phyloP scores from a whole-genome alignment of 768 basidiomycete species.

The Suillus discolor region DNA sequence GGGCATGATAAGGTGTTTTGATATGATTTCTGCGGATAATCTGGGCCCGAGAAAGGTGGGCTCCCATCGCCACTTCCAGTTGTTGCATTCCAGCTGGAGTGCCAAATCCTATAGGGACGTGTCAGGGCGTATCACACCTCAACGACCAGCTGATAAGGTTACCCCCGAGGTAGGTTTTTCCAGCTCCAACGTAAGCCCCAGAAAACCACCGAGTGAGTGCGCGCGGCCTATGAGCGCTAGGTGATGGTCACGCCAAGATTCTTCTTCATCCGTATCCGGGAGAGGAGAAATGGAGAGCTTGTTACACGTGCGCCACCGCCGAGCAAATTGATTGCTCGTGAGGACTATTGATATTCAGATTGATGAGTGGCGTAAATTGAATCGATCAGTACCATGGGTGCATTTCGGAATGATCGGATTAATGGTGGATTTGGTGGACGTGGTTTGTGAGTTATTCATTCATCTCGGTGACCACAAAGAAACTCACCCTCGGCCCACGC shows the following conservation, averaged over 20 bases:
- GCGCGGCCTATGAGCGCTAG: slow-evolving; percentile 57
- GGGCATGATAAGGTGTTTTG: slow-evolving; percentile 77
- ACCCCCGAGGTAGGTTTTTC: slow-evolving; percentile 63
- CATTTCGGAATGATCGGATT: not conserved
- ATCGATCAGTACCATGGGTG: slow-evolving; percentile 10
- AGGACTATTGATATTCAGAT: slow-evolving; percentile 42
- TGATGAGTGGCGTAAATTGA: slow-evolving; percentile 21
- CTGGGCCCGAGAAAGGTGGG: slow-evolving; percentile 64
- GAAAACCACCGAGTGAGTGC: slow-evolving; percentile 65
- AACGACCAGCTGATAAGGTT: slow-evolving; percentile 16
- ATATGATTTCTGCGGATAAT: slow-evolving; percentile 70
- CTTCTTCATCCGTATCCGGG: slow-evolving; percentile 47
- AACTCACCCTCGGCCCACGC: slow-evolving; percentile 74
- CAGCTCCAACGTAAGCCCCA: slow-evolving; percentile 60
- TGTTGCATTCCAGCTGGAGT: slow-evolving; percentile 57
- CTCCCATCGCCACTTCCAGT: slow-evolving; percentile 83
- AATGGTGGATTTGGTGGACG: not conserved
- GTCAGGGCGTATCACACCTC: slow-evolving; percentile 16
- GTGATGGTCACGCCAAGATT: slow-evolving; percentile 58
- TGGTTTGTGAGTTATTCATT: slow-evolving; percentile 6
- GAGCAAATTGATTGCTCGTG: slow-evolving; percentile 57
- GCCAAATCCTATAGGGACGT: slow-evolving; percentile 58
- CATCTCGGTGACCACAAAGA: slow-evolving; percentile 14
- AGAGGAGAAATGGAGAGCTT: slow-evolving; percentile 30
- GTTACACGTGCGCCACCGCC: slow-evolving; percentile 73